phyloP scores from a whole-genome alignment of 768 basidiomycete species.

The Lyophyllum semitale region DNA sequence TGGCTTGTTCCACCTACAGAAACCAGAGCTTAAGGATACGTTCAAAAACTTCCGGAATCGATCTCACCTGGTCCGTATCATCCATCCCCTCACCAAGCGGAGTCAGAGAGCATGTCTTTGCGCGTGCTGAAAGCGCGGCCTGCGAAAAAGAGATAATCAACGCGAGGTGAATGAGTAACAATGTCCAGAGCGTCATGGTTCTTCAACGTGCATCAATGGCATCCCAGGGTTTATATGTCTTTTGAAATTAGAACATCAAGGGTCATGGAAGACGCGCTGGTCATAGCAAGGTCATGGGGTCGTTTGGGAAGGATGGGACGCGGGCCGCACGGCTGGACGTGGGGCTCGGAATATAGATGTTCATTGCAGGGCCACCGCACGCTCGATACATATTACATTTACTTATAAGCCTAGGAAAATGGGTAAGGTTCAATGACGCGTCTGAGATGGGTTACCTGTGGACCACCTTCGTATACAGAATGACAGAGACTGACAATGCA shows the following conservation, averaged over 20 bases:
- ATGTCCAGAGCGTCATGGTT: conserved; percentile 3
- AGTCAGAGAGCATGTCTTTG: conserved; percentile 22
- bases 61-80: conserved; percentile 38
- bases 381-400: no score
- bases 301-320: not conserved
- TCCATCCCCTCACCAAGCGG: conserved; percentile 40
- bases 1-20: conserved; percentile 48
- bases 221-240: not conserved
- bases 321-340: conserved; percentile 7
- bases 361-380: no score
- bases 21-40: not conserved
- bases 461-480: no score
- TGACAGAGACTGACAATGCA: no score
- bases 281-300: conserved; percentile 16
- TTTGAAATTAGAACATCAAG: not conserved
- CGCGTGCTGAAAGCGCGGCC: not conserved
- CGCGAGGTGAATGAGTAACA: not conserved
- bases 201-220: not conserved
- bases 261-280: not conserved
- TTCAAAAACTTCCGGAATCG: not conserved
- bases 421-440: no score
- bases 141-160: not conserved
- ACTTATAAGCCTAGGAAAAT: no score
- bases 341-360: no score
- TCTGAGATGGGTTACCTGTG: no score